Evolutionary conservation across 345 rosid species (phyloP).

Genomic region (Fremontodendron californicum): DNA sequence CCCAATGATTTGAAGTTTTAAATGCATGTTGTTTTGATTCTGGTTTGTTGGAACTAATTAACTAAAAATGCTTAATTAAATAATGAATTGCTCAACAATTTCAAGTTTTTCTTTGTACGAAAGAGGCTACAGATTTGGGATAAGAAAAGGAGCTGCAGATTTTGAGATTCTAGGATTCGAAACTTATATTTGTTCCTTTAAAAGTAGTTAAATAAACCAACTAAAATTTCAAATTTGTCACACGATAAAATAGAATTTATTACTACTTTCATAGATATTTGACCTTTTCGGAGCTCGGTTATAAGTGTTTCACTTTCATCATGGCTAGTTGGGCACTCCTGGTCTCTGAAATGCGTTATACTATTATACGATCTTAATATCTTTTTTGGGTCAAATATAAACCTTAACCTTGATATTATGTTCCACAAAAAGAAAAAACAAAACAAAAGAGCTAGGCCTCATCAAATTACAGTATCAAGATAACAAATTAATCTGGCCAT

Average conservation of each 20-base stretch:
- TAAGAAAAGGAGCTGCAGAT: no score
- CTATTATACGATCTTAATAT: no score
- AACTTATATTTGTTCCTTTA: no score
- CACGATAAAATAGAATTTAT: neutral
- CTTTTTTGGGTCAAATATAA: no score
- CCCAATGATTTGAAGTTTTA: constrained; percentile 13
- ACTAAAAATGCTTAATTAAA: neutral
- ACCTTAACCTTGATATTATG: no score
- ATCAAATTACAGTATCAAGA: neutral
- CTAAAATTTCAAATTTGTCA: neutral
- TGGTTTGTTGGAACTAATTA: neutral
- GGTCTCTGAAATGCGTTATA: no score
- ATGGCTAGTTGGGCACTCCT: no score
- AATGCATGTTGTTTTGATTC: constrained; percentile 12
- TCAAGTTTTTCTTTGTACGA: no score
- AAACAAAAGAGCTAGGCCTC: neutral
- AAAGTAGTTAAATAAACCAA: no score
- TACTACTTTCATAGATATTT: neutral
- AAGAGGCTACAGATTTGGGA: no score
- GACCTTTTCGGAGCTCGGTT: neutral
- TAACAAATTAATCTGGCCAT: neutral
- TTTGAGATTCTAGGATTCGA: no score
- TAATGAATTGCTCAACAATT: neutral
- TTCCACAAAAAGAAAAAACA: no score
- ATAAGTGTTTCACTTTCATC: neutral